Conservation (phyloP, 192 early-diverging fungal species). For the Helicostylum pulchrum region DNA sequence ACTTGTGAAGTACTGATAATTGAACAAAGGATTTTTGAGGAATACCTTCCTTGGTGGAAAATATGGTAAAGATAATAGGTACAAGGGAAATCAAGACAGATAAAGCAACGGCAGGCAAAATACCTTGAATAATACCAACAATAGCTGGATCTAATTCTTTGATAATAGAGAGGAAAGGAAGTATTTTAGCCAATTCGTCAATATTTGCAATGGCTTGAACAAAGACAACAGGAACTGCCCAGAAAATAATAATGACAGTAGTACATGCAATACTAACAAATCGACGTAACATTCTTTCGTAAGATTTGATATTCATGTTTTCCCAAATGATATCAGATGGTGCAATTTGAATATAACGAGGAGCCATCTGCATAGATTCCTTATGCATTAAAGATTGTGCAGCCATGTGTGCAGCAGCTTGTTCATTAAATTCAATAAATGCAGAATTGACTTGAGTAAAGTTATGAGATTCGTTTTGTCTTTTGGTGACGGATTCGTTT, state of each 20-base stretch:
- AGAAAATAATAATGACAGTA: constrained; percentile 62
- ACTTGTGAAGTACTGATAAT: constrained; percentile 61
- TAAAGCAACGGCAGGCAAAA: constrained; percentile 69
- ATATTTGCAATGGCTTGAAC: constrained; percentile 54
- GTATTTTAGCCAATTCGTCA: constrained; percentile 43
- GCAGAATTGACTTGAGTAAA: constrained; percentile 57
- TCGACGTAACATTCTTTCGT: constrained; percentile 51
- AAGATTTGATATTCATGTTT: constrained; percentile 60
- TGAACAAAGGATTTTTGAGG: constrained; percentile 57
- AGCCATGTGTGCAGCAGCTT: constrained; percentile 78
- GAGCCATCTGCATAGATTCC: constrained; percentile 60
- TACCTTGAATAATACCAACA: constrained; percentile 63
- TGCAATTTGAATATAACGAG: constrained; percentile 59
- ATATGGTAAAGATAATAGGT: constrained; percentile 60
- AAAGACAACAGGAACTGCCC: constrained; percentile 68
- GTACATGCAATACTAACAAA: constrained; percentile 49
- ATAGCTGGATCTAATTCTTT: constrained; percentile 35
- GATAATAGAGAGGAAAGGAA: constrained; percentile 50
- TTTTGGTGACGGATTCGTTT: constrained; percentile 45
- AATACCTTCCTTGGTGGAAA: constrained; percentile 61
- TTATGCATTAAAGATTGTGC: constrained; percentile 62
- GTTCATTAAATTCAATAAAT: constrained; percentile 77
- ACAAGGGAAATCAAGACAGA: constrained; percentile 67
- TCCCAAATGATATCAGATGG: constrained; percentile 81
- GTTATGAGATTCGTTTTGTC: constrained; percentile 26